A percentile compares a stretch with the other conserved stretches of the same genome.
phyloP scores from a whole-genome alignment of 192 early-diverging fungal species.

The Entomortierella lignicola region DNA sequence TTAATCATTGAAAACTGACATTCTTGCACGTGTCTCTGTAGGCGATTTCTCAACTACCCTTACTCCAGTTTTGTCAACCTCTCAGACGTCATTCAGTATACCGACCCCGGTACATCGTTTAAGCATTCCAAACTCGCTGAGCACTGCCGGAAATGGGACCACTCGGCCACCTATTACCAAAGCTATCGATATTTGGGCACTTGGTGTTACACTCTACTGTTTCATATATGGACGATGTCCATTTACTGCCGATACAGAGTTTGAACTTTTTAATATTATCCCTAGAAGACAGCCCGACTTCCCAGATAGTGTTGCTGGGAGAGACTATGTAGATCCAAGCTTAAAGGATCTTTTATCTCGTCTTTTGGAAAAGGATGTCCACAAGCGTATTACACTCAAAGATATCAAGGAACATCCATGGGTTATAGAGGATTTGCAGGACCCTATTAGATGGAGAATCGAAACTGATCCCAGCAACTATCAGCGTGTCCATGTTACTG shows the following conservation, averaged over 20 bases:
- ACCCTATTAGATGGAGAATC: constrained; percentile 76
- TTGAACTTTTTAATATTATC: constrained; percentile 95
- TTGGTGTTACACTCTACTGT: constrained; percentile 98
- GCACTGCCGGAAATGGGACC: not conserved
- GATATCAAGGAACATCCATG: constrained; percentile 95
- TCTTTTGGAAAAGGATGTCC: constrained; percentile 90
- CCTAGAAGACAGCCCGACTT: constrained; percentile 74
- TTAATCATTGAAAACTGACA: not conserved
- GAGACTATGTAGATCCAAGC: constrained; percentile 62
- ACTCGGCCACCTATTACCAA: constrained; percentile 72
- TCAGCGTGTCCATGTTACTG: constrained; percentile 78
- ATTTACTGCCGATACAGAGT: constrained; percentile 95
- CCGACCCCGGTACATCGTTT: constrained; percentile 14
- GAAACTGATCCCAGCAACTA: constrained; percentile 81
- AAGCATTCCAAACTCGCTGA: constrained; percentile 13
- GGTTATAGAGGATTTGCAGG: constrained; percentile 79
- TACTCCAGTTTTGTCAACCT: constrained; percentile 23
- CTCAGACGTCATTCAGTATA: constrained; percentile 33
- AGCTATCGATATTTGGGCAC: constrained; percentile 97
- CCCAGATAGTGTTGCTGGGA: constrained; percentile 60
- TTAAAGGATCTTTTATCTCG: constrained; percentile 79
- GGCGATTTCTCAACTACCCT: constrained; percentile 39
- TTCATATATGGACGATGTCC: constrained; percentile 92
- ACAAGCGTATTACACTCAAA: constrained; percentile 83
- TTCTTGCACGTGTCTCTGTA: constrained; percentile 11